Conservation (phyloP, 75 land plant species). For the Cryptomeria japonica region DNA sequence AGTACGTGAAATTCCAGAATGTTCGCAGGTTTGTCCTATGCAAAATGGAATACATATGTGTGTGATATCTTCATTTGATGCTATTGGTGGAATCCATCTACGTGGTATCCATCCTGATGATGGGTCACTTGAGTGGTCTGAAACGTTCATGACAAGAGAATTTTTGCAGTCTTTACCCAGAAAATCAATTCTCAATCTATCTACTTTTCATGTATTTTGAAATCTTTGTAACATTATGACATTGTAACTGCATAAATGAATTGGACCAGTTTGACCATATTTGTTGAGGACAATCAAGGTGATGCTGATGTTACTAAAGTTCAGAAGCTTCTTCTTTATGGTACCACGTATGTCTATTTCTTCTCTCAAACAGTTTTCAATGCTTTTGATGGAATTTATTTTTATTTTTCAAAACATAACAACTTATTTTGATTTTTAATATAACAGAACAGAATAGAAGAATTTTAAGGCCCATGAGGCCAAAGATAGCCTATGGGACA, state of each 20-base stretch:
- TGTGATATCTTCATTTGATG: conserved; percentile 9
- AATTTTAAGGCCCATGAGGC: too few relatives aligned
- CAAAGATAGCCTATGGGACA: too few relatives aligned
- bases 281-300: conserved; percentile 92
- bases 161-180: background rate
- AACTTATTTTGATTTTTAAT: background rate
- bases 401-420: too few relatives aligned
- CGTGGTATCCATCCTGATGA: background rate
- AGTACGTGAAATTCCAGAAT: conserved; percentile 97
- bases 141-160: background rate
- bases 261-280: conserved; percentile 78
- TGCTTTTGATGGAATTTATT: background rate
- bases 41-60: background rate
- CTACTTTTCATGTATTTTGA: background rate
- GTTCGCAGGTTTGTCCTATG: conserved; percentile 73
- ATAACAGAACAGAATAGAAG: too few relatives aligned
- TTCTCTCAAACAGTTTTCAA: background rate
- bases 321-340: conserved; percentile 74
- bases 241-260: background rate
- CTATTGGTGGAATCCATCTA: background rate
- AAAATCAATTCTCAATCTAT: background rate
- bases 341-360: conserved; percentile 79
- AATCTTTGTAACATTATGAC: background rate
- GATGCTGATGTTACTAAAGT: conserved; percentile 70
- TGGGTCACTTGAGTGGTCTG: conserved; percentile 4